Conservation (phyloP, 352 stramenopile species). For the Globisporangium megalacanthum region DNA sequence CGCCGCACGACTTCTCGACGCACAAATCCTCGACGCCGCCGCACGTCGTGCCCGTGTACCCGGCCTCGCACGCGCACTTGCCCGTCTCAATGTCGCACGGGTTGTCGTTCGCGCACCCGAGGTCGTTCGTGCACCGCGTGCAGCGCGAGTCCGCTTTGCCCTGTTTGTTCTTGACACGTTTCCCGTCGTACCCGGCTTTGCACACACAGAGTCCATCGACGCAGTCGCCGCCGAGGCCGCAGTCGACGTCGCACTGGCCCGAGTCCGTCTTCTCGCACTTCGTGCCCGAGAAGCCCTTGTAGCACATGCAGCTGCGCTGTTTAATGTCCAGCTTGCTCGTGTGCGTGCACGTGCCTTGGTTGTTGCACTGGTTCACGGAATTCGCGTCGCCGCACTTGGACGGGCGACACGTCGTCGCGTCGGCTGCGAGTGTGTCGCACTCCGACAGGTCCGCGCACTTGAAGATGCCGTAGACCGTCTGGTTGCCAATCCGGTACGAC, state of each 20-base stretch:
- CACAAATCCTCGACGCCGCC: conserved; percentile 36
- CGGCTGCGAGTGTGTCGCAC: conserved; percentile 32
- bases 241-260: conserved; percentile 50
- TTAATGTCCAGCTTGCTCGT: conserved; percentile 48
- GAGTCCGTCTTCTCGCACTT: conserved; percentile 42
- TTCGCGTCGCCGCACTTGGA: conserved; percentile 23
- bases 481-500: conserved; percentile 50
- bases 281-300: conserved; percentile 31
- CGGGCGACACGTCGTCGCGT: conserved; percentile 27
- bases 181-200: conserved; percentile 38
- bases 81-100: conserved; percentile 25
- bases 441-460: conserved; percentile 37
- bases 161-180: conserved; percentile 39
- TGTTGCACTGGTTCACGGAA: conserved; percentile 35
- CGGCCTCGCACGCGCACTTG: conserved; percentile 30
- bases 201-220: conserved; percentile 37
- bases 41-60: conserved; percentile 37
- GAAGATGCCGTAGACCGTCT: conserved; percentile 53
- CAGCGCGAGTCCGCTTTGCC: conserved; percentile 35
- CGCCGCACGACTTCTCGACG: conserved; percentile 22
- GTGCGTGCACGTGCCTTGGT: conserved; percentile 74
- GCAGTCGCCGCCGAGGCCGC: conserved; percentile 37
- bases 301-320: conserved; percentile 47
- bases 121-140: conserved; percentile 27
- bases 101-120: conserved; percentile 27